A percentile compares a stretch with the other conserved stretches of the same genome.
phyloP scores from a whole-genome alignment of 495 filamentous ascomycete genomes.

The Friedmanniomyces endolithicus region DNA sequence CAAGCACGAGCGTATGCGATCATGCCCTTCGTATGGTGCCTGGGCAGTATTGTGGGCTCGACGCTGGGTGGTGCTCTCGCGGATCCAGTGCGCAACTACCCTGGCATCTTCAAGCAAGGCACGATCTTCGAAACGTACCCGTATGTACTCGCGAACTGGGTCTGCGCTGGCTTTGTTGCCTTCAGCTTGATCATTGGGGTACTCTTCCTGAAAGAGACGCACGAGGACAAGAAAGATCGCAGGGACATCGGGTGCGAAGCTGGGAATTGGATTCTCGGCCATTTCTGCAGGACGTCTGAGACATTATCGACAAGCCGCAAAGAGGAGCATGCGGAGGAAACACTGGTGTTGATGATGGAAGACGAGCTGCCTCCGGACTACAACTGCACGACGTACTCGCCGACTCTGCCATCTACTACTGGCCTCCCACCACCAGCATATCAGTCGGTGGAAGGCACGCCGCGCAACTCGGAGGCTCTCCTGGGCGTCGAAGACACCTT shows the following conservation, averaged over 20 bases:
- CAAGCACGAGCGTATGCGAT: conserved; percentile 87
- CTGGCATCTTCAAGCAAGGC: conserved; percentile 56
- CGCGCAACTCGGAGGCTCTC: conserved; percentile 10
- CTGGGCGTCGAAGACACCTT: not conserved
- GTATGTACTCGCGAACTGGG: conserved; percentile 85
- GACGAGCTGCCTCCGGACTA: conserved; percentile 53
- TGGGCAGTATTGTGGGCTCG: conserved; percentile 84
- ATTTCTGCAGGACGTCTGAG: conserved; percentile 26
- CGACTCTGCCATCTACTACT: conserved; percentile 20
- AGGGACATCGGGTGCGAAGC: conserved; percentile 65
- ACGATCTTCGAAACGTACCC: conserved; percentile 75
- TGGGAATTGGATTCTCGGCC: conserved; percentile 58
- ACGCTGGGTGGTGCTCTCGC: conserved; percentile 82
- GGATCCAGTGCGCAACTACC: conserved; percentile 70
- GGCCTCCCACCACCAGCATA: conserved; percentile 24
- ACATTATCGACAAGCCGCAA: conserved; percentile 18
- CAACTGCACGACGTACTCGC: conserved; percentile 46
- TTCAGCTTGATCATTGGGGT: conserved; percentile 71
- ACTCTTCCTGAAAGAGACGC: conserved; percentile 90
- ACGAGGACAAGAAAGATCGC: conserved; percentile 64
- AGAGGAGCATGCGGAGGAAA: conserved; percentile 32
- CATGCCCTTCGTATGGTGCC: conserved; percentile 96
- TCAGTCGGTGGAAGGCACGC: conserved; percentile 11
- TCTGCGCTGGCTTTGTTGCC: conserved; percentile 68
- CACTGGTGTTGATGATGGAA: conserved; percentile 35